Evolutionary conservation across 495 filamentous ascomycete genomes (phyloP), one percentile per base, ranked within the genome.

Genomic region (Xylaria flabelliformis): DNA sequence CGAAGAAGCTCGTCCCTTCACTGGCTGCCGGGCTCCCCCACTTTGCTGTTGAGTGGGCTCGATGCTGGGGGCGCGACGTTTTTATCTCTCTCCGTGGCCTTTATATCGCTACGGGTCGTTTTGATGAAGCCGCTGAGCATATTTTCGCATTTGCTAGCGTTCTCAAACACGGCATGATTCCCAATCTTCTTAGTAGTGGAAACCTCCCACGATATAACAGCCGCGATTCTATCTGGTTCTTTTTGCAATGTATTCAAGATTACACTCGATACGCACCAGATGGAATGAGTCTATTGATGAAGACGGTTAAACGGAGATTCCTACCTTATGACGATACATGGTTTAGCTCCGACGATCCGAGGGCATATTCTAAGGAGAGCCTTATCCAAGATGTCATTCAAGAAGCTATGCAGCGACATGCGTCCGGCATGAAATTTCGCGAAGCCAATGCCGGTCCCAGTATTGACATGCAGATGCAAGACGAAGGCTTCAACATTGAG

Each of bases 101-200:
- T 17, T 93, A 91, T 76, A 89, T 98, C 42, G 93, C 92, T 55
- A 97, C 95, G 26, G 94, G 94, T 5, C 90, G 95, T 12, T 97
- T 90, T 76, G 88, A 87, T 5, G 94, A 97, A 75, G 96, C 95
- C 19, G 93, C 88, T 73, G 94, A 97, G 80, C 97, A 98, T 77
- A 97, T 99, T 72, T 83, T 94, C 64, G 97, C 96, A 56, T 99
- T 99, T 83, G 94, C 93, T 0, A 97, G 94, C 78, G 94, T 99
- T 12, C 85, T 99, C 63, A 98, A 98, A 83, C 97, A 99, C 78
- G 97, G 97, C 56, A 98, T 98, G 97, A 93, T 98, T 67, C 97
- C 97, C 15, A 99, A 99, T 75, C 86, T 99, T 13, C 87, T 99
- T 21, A 89, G 93, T 73, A 91, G 91, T 74, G 94, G 97, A 21